These are phyloP conservation scores for Paramyrothecium sp. DNA, from an alignment of 2,329 filamentous ascomycete genomes.

Conservation along the genomic window DNA sequence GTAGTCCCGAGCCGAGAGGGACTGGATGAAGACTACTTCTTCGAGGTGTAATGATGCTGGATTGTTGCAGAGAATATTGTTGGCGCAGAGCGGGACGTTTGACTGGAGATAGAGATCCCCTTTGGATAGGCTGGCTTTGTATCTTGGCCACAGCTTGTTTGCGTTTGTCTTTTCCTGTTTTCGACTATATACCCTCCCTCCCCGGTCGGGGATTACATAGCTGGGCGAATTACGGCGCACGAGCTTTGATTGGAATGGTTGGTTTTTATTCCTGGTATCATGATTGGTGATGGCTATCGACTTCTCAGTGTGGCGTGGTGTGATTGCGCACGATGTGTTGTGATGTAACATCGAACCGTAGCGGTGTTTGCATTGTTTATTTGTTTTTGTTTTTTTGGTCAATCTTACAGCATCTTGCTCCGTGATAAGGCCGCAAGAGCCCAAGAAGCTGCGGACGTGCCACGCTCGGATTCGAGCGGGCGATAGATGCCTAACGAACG, in stretches of 20 bases:
- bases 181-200: constrained; percentile 1
- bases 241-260: neutral
- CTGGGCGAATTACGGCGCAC: neutral
- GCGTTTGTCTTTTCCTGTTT: neutral
- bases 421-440: neutral
- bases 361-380: neutral
- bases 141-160: neutral
- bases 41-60: constrained; percentile 59
- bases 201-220: neutral
- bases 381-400: neutral
- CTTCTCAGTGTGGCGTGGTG: too few species aligned
- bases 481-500: neutral
- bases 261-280: neutral
- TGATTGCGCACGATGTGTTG: neutral
- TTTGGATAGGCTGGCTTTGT: neutral
- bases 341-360: neutral
- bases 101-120: neutral
- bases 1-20: constrained; percentile 79
- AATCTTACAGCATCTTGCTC: too few species aligned
- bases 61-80: neutral
- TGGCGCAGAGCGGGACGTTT: neutral
- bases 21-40: constrained; percentile 91
- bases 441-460: neutral
- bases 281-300: too few species aligned
- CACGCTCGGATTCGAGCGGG: neutral